Evolutionary conservation across 306 rosid species (phyloP).

Genomic region (Abrus precatorius): DNA sequence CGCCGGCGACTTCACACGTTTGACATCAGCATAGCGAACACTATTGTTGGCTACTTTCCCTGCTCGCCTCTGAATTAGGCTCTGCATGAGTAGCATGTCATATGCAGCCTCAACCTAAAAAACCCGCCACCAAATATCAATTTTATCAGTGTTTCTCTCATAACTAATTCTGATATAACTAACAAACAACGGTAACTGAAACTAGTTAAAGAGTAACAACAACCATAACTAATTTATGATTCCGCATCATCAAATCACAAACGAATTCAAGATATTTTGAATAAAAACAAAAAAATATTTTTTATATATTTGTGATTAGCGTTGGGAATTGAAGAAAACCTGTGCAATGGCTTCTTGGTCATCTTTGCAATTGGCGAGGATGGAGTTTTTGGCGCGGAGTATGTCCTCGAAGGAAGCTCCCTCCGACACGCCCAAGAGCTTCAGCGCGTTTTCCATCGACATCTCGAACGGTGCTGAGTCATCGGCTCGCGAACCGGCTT

Average conservation of each 20-base stretch:
- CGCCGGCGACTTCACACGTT: slow-evolving; percentile 71
- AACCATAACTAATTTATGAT: background rate
- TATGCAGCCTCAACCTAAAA: slow-evolving; percentile 97
- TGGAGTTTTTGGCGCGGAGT: slow-evolving; percentile 90
- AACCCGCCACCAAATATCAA: slow-evolving; percentile 32
- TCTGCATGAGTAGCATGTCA: slow-evolving; percentile 95
- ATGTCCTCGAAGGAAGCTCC: slow-evolving; percentile 91
- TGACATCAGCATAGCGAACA: slow-evolving; percentile 93
- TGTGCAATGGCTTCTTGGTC: slow-evolving; percentile 77
- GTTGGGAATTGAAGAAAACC: slow-evolving; percentile 52
- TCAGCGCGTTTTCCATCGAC: slow-evolving; percentile 91
- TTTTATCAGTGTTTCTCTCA: background rate
- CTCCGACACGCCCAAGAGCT: slow-evolving; percentile 93
- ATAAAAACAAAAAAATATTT: too few relatives aligned
- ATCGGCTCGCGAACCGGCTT: slow-evolving; percentile 82
- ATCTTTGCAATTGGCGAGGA: slow-evolving; percentile 77
- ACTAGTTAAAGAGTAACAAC: background rate
- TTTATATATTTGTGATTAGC: background rate
- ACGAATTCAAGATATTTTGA: slow-evolving; percentile 19
- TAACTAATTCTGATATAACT: background rate
- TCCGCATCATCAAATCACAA: background rate
- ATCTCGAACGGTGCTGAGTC: slow-evolving; percentile 89
- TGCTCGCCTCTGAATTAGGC: slow-evolving; percentile 87
- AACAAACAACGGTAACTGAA: background rate
- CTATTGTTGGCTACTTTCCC: slow-evolving; percentile 84